Evolutionary conservation across 805 yeast species (phyloP), one percentile per base, ranked within the genome.

Genomic region (Debaryomyces tyrocola): DNA sequence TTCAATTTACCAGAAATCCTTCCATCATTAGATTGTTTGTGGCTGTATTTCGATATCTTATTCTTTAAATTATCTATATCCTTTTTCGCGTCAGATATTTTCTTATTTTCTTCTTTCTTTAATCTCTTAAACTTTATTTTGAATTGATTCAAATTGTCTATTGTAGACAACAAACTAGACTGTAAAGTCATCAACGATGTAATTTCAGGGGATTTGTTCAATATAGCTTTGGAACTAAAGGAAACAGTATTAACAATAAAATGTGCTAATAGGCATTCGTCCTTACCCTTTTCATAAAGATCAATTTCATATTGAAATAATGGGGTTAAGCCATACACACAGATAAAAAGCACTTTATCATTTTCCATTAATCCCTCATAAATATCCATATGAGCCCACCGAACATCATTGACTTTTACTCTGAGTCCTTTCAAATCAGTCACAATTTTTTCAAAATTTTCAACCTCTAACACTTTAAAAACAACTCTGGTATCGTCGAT

Each of bases 31-130:
- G 46, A 40, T 20, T 57, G 56, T 33, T 55, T 58, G 35, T 48
- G 53, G 11, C 58, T 57, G 40, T 60, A 61, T 49, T 66, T 70
- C 4, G 62, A 57, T n/a, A 69, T 62, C 41, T 63, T 67, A 33
- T 54, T 56, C 40, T 58, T 60, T 43, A 70, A 52, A 21, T 53
- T 44, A 21, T 69, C 76, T 40, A 70, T 67, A 29, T 60, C 64
- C 38, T 63, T 64, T 40, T 58, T 63, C 18, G 63, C 47, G 12
- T 70, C 77, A 1, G 63, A 46, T 12, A 62, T 53, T 48, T 58
- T 57, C 44, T 67, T 70, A 51, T 66, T 64, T 44, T 71, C 75
- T 20, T 73, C 77, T 43, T 59, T 63, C 49, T 70, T 73, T 36
- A 58, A 52, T 48, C 67, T 70, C 46, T 62, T 70, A 40, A 57